These are phyloP conservation scores for Coix lacrymajobi DNA, from an alignment of 176 grass and related monocot species.

Conservation along the genomic window DNA sequence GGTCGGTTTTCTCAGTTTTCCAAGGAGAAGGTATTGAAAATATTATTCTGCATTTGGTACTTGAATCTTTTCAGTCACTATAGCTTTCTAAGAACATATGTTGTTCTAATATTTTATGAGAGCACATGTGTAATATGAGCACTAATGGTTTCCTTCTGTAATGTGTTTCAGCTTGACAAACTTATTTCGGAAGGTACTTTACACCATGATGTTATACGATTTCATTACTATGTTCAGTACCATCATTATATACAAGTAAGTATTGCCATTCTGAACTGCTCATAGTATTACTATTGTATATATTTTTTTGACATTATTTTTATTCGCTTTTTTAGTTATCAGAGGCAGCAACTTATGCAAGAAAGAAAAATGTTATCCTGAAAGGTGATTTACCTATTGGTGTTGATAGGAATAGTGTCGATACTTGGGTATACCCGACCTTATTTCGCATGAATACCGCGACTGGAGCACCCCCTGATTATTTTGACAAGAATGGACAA, in stretches of 20 bases:
- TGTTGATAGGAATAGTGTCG: constrained; percentile 97
- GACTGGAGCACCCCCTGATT: constrained; percentile 95
- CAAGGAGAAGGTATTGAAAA: constrained; percentile 73
- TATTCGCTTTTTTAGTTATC: constrained; percentile 56
- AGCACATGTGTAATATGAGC: background rate
- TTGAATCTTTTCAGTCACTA: background rate
- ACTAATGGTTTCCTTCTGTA: constrained; percentile 23
- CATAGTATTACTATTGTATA: background rate
- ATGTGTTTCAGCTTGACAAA: constrained; percentile 79
- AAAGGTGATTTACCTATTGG: constrained; percentile 99
- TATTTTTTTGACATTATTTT: background rate
- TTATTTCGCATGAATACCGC: constrained; percentile 99
- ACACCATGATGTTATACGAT: constrained; percentile 82
- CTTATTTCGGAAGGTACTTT: constrained; percentile 66
- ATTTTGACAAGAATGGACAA: constrained; percentile 99
- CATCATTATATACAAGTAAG: constrained; percentile 99
- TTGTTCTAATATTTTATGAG: constrained; percentile 21
- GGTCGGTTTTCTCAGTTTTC: constrained; percentile 84
- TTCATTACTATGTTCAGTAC: constrained; percentile 97
- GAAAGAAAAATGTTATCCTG: constrained; percentile 86
- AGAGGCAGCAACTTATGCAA: constrained; percentile 84
- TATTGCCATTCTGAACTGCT: constrained; percentile 24
- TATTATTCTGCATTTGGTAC: constrained; percentile 6
- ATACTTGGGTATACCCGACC: constrained; percentile 96
- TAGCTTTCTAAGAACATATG: constrained; percentile 2